Percentiles rank a stretch among this genome's conserved stretches.
Evolutionary conservation across 768 basidiomycete species (phyloP).

Genomic region (Naganishia onofrii): DNA sequence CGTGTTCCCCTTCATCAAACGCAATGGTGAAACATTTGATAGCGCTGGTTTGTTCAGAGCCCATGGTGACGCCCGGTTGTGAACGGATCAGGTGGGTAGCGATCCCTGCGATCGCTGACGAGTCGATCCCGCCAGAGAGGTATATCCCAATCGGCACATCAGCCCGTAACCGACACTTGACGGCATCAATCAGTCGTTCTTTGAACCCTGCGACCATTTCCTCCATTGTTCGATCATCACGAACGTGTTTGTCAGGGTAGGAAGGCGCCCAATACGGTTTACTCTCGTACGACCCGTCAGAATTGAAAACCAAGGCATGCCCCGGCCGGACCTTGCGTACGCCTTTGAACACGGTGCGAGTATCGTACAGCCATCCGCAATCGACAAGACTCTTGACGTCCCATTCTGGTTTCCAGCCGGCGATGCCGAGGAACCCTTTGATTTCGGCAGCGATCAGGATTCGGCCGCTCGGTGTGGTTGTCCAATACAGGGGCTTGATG

Average conservation of each 20-base stretch:
- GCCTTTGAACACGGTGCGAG: slow-evolving; percentile 42
- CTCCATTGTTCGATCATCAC: slow-evolving; percentile 38
- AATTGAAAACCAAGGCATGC: slow-evolving; percentile 38
- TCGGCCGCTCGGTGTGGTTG: slow-evolving; percentile 21
- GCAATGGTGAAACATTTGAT: slow-evolving; percentile 42
- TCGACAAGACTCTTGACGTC: slow-evolving; percentile 40
- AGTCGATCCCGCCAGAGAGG: slow-evolving; percentile 47
- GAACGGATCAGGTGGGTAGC: slow-evolving; percentile 36
- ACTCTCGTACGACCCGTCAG: slow-evolving; percentile 32
- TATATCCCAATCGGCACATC: slow-evolving; percentile 48
- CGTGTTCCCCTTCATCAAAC: slow-evolving; percentile 36
- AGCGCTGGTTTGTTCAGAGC: slow-evolving; percentile 30
- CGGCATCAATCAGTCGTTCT: slow-evolving; percentile 37
- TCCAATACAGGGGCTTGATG: slow-evolving; percentile 48
- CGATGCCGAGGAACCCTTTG: slow-evolving; percentile 41
- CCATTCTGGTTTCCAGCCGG: slow-evolving; percentile 45
- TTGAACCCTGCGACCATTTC: slow-evolving; percentile 41
- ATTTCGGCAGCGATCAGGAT: slow-evolving; percentile 43
- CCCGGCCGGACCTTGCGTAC: slow-evolving; percentile 43
- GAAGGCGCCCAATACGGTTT: slow-evolving; percentile 41
- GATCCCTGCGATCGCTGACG: slow-evolving; percentile 42
- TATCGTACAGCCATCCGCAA: slow-evolving; percentile 42
- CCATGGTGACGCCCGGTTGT: slow-evolving; percentile 35
- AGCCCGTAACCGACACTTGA: slow-evolving; percentile 39
- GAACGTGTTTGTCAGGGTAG: slow-evolving; percentile 32